phyloP scores from a whole-genome alignment of 192 early-diverging fungal genomes.

The Mortierella hygrophila region DNA sequence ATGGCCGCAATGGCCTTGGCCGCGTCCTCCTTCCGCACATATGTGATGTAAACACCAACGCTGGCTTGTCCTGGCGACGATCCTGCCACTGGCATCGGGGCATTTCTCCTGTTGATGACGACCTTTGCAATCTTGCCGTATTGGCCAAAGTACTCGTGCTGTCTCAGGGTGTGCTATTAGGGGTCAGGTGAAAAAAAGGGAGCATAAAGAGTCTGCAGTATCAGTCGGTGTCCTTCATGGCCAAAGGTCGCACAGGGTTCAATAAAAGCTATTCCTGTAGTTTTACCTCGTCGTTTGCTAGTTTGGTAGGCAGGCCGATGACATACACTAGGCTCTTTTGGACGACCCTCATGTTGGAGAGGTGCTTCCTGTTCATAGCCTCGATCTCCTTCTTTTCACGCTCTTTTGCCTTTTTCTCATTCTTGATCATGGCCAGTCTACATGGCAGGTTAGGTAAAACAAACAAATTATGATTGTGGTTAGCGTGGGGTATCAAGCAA shows the following conservation, averaged over 20 bases:
- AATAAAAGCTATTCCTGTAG: not conserved
- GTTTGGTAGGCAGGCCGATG: conserved; percentile 88
- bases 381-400: conserved; percentile 93
- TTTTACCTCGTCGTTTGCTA: conserved; percentile 90
- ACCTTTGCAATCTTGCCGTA: conserved; percentile 96
- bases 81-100: conserved; percentile 54
- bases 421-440: conserved; percentile 67
- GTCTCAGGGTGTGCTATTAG: conserved; percentile 74
- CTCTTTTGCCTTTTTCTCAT: conserved; percentile 80
- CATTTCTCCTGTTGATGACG: conserved; percentile 88
- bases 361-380: conserved; percentile 78
- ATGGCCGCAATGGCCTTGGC: conserved; percentile 93
- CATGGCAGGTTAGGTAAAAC: not conserved
- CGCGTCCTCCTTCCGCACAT: conserved; percentile 92
- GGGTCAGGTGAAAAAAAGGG: not conserved
- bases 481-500: conserved; percentile 13
- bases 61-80: conserved; percentile 59
- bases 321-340: conserved; percentile 99
- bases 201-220: not conserved
- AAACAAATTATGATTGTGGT: not conserved
- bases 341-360: conserved; percentile 93
- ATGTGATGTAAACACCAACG: conserved; percentile 95
- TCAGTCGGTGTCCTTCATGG: not conserved
- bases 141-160: conserved; percentile 96
- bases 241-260: not conserved